Conservation (phyloP, 345 rosid genomes). For the Turritis glabra region DNA sequence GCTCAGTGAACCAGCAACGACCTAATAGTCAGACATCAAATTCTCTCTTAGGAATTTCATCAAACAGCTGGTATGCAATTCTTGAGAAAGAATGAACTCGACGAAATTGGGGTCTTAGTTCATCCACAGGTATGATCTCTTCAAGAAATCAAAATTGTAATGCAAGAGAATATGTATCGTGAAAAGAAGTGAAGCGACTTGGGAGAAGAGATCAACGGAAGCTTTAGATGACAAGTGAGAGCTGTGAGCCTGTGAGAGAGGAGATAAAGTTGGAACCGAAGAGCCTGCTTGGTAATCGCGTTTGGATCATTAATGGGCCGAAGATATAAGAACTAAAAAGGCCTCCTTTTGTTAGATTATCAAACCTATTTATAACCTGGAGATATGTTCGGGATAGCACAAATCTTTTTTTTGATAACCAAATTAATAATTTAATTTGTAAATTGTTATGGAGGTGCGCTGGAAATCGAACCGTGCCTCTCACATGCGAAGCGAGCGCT, state of each 20-base stretch:
- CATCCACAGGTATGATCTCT: not conserved
- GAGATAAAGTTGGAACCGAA: not conserved
- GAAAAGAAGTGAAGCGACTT: not conserved
- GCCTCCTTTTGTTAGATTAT: not conserved
- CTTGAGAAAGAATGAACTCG: not conserved
- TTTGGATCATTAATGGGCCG: constrained; percentile 33
- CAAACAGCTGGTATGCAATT: constrained; percentile 30
- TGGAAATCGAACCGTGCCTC: too few relatives aligned
- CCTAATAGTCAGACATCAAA: not conserved
- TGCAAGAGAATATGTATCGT: not conserved
- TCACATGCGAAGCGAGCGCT: constrained; percentile 96
- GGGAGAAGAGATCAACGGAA: not conserved
- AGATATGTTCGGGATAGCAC: too few relatives aligned
- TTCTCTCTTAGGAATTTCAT: constrained; percentile 28
- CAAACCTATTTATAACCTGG: not conserved
- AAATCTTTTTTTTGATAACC: too few relatives aligned
- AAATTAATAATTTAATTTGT: too few relatives aligned
- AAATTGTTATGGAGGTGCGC: too few relatives aligned
- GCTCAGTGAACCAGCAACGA: not conserved
- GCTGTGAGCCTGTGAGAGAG: not conserved
- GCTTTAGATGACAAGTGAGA: constrained; percentile 9
- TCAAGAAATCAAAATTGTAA: not conserved
- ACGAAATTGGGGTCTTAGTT: not conserved
- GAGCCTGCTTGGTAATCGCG: not conserved
- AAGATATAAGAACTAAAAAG: not conserved